Base-by-base conservation (phyloP, 139 green algal genomes). In the Coelastrella sp. region DNA sequence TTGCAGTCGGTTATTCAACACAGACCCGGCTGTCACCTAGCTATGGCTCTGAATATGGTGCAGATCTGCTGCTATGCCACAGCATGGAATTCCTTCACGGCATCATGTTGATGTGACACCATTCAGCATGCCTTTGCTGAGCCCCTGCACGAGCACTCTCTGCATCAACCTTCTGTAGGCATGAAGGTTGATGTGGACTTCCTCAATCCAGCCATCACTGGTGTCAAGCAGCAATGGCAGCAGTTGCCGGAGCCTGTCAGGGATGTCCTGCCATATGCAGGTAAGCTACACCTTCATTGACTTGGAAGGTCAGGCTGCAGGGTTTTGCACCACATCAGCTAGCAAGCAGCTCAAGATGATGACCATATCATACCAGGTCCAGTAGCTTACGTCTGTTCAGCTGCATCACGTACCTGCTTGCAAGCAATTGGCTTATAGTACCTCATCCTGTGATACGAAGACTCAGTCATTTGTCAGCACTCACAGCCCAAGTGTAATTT, bases 161-260 rank as follows among this genome's bases (percentile, higher is more conserved):
- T 57, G 74, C 24, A 80, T 10, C 76, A n/a, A 11, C 60, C 12
- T 76, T 7, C 60, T 79, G 65, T 56, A 89, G 85, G 85, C 73
- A 74, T 90, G 59, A 83, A 83, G 24, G 8, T 90, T 19, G 86
- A 90, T 19, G 17, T 90, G 7, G 86, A 90, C 25, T 58, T 90
- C 3, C 25, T 90, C 60, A 90, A 85, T 75, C 86, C 86, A 20
- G 19, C 75, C 5, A 78, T 90, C 74, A 90, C 60, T 20, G 75
- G 58, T 0, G 0, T 85, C 7, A 85, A 84, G 25, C 75, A 83
- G 60, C 75, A 90, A 22, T 90, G 75, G 75, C 25, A 84, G n/a
- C 59, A 78, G 60, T 75, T 90, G 86, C 86, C 86, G 15, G 75
- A 90, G 59, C 86, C 86, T 8, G 60, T 90, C 58, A 59, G 61